phyloP scores from a whole-genome alignment of 116 monocot genomes.

The Dioscorea cayenensis region DNA sequence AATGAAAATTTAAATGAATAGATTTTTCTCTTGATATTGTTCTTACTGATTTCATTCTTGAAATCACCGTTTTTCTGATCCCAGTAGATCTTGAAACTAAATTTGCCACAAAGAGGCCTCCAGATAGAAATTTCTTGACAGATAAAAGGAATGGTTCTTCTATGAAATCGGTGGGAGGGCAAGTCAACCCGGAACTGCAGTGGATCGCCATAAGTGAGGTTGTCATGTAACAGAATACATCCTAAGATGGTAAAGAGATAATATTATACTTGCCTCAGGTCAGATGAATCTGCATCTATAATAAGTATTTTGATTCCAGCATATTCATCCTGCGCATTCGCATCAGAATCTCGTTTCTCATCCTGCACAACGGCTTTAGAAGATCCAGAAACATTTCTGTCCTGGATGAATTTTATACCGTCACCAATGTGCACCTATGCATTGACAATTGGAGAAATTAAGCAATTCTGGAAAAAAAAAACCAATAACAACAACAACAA shows the following conservation, averaged over 20 bases:
- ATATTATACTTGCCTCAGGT: conserved; percentile 44
- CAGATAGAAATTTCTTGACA: conserved; percentile 55
- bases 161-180: conserved; percentile 74
- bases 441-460: background rate
- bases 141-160: conserved; percentile 67
- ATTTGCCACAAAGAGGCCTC: conserved; percentile 79
- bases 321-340: conserved; percentile 13
- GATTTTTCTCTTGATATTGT: background rate
- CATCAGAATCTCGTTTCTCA: background rate
- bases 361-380: background rate
- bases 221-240: background rate
- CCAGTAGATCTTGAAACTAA: conserved; percentile 74
- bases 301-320: conserved; percentile 48
- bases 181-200: conserved; percentile 78
- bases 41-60: conserved; percentile 66
- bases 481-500: too few relatives aligned
- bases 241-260: background rate
- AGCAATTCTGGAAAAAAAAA: background rate
- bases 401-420: conserved; percentile 65
- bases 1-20: background rate
- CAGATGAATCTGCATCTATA: conserved; percentile 92
- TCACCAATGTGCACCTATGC: conserved; percentile 78
- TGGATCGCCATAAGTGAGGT: background rate
- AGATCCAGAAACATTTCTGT: conserved; percentile 8
- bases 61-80: conserved; percentile 53